Base-by-base conservation (phyloP, 2,329 filamentous ascomycete species). In the Cladosporium colombiae region DNA sequence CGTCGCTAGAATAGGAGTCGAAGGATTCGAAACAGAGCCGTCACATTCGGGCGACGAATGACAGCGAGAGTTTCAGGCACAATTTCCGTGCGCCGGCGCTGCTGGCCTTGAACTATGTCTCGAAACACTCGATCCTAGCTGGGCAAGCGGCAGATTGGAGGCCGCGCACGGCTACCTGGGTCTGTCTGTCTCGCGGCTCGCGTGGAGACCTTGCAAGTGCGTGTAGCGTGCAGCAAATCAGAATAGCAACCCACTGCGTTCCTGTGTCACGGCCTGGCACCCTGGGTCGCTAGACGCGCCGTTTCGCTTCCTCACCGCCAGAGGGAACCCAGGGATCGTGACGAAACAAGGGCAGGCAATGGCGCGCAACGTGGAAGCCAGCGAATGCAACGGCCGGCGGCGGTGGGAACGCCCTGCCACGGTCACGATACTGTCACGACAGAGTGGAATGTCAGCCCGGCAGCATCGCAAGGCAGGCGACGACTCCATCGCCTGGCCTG, bases 1-100 rank as follows among this genome's bases (percentile, higher is more conserved):
- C 14, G 50, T 55, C 50, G 61, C 61, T 63, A 63, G 61, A 63
- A 63, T 56, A 63, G 61, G 61, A 63, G 61, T 63, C 61, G 61
- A 63, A 63, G 61, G 61, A 63, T 63, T 63, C 50, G 61, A 63
- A 63, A 63, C 61, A 55, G 50, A 56, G 23, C 61, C 50, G 61
- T 63, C 61, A 56, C 61, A 63, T 35, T 33, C 23, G 31, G 18
- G 50, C 18, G 35, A n/a, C 61, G 61, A 63, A 63, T 63, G 61
- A 46, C 40, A 46, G 61, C 52, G 52, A 53, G 50, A 35, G 35
- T 25, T 55, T 27, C 31, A 44, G 31, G 61, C 44, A 37, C 40
- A 63, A 63, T 63, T 27, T 63, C 61, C 50, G 40, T 46, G 40
- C 40, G 40, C 40, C 40, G 40, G 40, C 40, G n/a, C 40, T 46